Conservation (phyloP, 192 early-diverging fungal species). For the Gryganskiella cystojenkinii region DNA sequence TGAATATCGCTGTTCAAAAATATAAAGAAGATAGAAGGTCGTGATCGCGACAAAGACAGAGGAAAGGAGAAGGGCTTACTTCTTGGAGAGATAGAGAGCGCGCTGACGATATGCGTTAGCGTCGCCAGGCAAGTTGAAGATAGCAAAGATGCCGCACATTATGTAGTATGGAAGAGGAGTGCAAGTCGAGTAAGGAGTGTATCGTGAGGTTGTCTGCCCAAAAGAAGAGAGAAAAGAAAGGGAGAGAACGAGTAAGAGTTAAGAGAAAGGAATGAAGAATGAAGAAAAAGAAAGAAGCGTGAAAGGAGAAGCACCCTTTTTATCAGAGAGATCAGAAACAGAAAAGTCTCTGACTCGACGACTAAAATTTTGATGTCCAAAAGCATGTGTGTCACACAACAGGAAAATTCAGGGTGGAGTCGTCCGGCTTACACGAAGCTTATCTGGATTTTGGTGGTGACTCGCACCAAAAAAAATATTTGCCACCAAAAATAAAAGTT, state of each 20-base stretch:
- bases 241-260: background rate
- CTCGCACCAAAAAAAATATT: no score
- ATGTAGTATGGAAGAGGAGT: background rate
- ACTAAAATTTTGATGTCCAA: no score
- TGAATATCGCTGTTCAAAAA: background rate
- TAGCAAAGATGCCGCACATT: slow-evolving; percentile 99
- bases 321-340: no score
- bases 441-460: no score
- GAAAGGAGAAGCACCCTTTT: background rate
- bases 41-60: background rate
- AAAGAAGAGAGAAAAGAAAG: background rate
- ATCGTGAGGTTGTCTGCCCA: no score
- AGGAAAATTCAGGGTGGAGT: no score
- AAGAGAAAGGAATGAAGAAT: background rate
- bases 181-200: no score
- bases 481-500: no score
- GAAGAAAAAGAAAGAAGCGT: background rate
- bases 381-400: no score
- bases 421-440: no score
- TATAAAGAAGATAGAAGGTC: background rate
- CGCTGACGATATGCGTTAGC: slow-evolving; percentile 80
- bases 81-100: slow-evolving; percentile 88
- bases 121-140: slow-evolving; percentile 88
- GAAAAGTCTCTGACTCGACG: no score
- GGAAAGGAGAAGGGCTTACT: slow-evolving; percentile 60